These are phyloP conservation scores for Debaryomyces coudertii DNA, from an alignment of 1,139 yeast species.

Conservation along the genomic window DNA sequence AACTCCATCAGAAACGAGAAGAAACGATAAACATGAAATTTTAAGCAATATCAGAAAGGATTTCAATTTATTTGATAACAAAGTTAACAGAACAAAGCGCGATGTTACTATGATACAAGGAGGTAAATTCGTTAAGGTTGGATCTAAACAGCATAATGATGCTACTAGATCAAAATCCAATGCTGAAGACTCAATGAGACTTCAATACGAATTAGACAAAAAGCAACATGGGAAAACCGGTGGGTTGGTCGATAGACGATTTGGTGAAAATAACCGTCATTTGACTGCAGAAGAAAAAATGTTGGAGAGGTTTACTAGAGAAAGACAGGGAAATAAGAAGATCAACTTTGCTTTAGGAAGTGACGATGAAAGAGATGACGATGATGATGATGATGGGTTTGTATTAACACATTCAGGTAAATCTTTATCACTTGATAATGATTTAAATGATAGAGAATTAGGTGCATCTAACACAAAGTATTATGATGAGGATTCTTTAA, in stretches of 20 bases:
- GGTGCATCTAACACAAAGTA: conserved; percentile 27
- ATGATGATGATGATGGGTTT: conserved; percentile 46
- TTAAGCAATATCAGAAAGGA: conserved; percentile 70
- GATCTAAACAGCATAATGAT: conserved; percentile 51
- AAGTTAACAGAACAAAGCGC: conserved; percentile 68
- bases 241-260: conserved; percentile 80
- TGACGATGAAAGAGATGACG: conserved; percentile 66
- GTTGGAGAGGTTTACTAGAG: conserved; percentile 92
- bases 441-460: conserved; percentile 35
- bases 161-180: conserved; percentile 61
- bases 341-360: conserved; percentile 65
- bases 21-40: conserved; percentile 63
- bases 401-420: conserved; percentile 81
- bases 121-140: conserved; percentile 58
- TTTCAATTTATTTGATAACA: conserved; percentile 88
- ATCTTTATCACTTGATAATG: conserved; percentile 55
- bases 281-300: conserved; percentile 87
- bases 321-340: conserved; percentile 63
- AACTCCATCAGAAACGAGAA: conserved; percentile 67
- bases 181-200: conserved; percentile 73
- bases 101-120: conserved; percentile 60
- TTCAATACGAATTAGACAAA: conserved; percentile 68
- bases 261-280: conserved; percentile 80
- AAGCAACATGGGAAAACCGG: conserved; percentile 71
- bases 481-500: conserved; percentile 38